Evolutionary conservation across 805 yeast genomes (phyloP).

Genomic region (Yamadazyma ubonensis): DNA sequence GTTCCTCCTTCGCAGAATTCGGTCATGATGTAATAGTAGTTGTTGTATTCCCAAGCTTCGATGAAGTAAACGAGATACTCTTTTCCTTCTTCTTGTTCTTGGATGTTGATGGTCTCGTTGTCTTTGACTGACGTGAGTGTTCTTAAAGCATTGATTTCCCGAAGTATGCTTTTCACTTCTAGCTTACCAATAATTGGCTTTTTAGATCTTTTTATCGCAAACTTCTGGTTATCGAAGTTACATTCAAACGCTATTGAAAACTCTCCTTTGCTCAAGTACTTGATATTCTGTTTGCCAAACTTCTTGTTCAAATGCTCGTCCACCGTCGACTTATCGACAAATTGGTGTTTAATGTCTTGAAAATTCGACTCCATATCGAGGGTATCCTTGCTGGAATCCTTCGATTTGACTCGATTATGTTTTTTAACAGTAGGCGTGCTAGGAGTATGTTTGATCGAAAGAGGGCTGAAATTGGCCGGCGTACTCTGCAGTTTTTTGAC

Average conservation of each 20-base stretch:
- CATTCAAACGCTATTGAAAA: constrained; percentile 88
- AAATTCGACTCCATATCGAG: not conserved
- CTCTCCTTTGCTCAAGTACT: constrained; percentile 78
- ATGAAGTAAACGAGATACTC: constrained; percentile 77
- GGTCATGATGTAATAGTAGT: constrained; percentile 84
- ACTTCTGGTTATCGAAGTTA: constrained; percentile 60
- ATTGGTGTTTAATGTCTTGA: constrained; percentile 3
- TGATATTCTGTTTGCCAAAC: constrained; percentile 59
- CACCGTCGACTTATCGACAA: constrained; percentile 14
- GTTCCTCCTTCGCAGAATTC: constrained; percentile 96
- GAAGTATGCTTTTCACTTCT: constrained; percentile 61
- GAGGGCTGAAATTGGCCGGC: constrained; percentile 25
- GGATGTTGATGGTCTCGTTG: constrained; percentile 28
- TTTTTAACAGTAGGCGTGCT: constrained; percentile 7
- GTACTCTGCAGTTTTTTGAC: constrained; percentile 29
- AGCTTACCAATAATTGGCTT: constrained; percentile 50
- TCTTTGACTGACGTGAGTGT: constrained; percentile 40
- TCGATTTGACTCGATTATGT: not conserved
- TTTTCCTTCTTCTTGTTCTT: constrained; percentile 57
- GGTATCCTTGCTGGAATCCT: too few species aligned
- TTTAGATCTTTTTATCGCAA: constrained; percentile 87
- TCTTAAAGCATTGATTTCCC: constrained; percentile 74
- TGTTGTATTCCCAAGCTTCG: constrained; percentile 81
- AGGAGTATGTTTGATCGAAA: constrained; percentile 1
- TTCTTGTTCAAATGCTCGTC: constrained; percentile 47